Base-by-base conservation (phyloP, 768 basidiomycete species). In the Pleurotus eryngii region DNA sequence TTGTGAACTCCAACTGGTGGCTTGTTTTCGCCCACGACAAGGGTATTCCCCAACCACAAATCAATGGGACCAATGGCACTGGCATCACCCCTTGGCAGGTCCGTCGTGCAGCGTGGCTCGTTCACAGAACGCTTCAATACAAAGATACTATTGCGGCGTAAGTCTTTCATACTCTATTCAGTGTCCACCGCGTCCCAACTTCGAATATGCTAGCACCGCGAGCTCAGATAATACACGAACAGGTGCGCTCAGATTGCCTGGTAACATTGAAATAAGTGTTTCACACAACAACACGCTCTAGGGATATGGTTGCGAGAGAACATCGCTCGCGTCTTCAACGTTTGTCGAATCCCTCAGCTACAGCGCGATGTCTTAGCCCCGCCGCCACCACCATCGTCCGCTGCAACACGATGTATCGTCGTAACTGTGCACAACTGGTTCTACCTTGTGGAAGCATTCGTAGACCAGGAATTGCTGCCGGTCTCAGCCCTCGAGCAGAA, bases 1-100 rank as follows among this genome's bases (percentile, higher is more conserved):
- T 90, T 56, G 73, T 98, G 62, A 89, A 98, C 69, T 95, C 94
- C 3, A 98, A 97, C 66, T 98, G 95, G 95, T 98, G 95, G 95
- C 76, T 97, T 20, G 78, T 92, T 2, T 90, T 95, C 67, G 75
- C 79, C 43, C 86, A 95, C 59, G 94, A 97, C 70, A 66, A 78
- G 2, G 74, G 65, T 17, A 78, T 90, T 43, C 93, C 87, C 6
- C 70, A 66, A 5, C 68, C 66, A 47, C 74, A 74, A 12, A 62
- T 74, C 18, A 65, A 64, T 15, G 24, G 5, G 24, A 72, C 71
- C 49, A 71, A 74, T 56, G 73, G 73, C 3, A 68, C 70, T 18
- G 78, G 77, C 15, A 77, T 89, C 49, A 89, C 87, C 0, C 79
- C 83, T 15, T 94, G 92, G 92, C 95, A 98, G 69, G 73, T 95